Evolutionary conservation across 768 basidiomycete species (phyloP).

Genomic region (Collybiopsis luxurians): DNA sequence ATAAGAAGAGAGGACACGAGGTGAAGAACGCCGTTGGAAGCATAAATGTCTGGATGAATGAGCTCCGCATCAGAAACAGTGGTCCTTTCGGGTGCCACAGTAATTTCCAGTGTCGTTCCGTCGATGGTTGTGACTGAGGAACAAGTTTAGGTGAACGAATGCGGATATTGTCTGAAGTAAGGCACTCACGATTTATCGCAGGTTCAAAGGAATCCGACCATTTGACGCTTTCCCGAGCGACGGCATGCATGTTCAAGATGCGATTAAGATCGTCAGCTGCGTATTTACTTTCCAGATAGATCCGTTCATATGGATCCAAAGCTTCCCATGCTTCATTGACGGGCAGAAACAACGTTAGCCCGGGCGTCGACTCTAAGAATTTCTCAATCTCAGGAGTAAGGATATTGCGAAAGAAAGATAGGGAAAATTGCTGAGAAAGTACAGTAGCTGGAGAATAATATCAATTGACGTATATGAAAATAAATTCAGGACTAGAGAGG

Average conservation of each 20-base stretch:
- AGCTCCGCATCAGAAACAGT: slow-evolving; percentile 58
- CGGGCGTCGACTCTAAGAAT: slow-evolving; percentile 62
- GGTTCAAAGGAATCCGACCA: slow-evolving; percentile 65
- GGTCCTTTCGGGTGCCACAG: slow-evolving; percentile 50
- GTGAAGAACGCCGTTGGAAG: slow-evolving; percentile 93
- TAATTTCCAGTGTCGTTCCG: slow-evolving; percentile 63
- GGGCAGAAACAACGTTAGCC: slow-evolving; percentile 88
- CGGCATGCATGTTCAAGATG: slow-evolving; percentile 79
- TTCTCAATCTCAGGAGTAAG: slow-evolving; percentile 56
- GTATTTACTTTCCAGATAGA: slow-evolving; percentile 88
- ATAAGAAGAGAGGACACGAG: slow-evolving; percentile 81
- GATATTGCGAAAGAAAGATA: slow-evolving; percentile 76
- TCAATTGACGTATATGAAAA: slow-evolving; percentile 7
- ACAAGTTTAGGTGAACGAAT: slow-evolving; percentile 9
- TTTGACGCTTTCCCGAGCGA: slow-evolving; percentile 52
- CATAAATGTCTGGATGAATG: slow-evolving; percentile 81
- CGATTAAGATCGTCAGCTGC: slow-evolving; percentile 75
- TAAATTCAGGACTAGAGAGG: slow-evolving; percentile 1
- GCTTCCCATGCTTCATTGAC: slow-evolving; percentile 80
- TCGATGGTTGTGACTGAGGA: slow-evolving; percentile 67
- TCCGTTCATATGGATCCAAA: slow-evolving; percentile 72
- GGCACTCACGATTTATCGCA: slow-evolving; percentile 50
- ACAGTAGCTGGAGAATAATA: slow-evolving; percentile 47
- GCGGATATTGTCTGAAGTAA: slow-evolving; percentile 1
- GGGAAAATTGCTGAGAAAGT: slow-evolving; percentile 52